Percentiles rank a stretch among this genome's conserved stretches.
Conservation (phyloP, 257 asterid species). For the Agastache rugosa region DNA sequence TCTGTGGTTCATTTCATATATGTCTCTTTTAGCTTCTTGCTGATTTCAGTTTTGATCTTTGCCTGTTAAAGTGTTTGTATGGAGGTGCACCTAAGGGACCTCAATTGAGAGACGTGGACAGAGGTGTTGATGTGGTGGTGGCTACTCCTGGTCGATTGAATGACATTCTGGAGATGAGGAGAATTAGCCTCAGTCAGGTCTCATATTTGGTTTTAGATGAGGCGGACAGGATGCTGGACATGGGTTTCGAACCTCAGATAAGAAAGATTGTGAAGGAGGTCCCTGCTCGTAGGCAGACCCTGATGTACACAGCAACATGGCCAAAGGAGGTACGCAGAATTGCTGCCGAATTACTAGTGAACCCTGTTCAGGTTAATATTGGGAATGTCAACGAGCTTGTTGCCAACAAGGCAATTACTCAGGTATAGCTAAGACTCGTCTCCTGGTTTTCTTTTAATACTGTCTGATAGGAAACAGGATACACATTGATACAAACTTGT, state of each 20-base stretch:
- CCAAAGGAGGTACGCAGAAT: slow-evolving; percentile 98
- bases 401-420: slow-evolving; percentile 97
- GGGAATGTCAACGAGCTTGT: slow-evolving; percentile 92
- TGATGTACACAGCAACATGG: slow-evolving; percentile 99
- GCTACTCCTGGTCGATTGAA: slow-evolving; percentile 99
- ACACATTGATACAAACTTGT: neutral
- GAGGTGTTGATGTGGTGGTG: slow-evolving; percentile 94
- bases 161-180: slow-evolving; percentile 93
- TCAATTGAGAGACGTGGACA: slow-evolving; percentile 78
- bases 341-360: slow-evolving; percentile 83
- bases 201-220: slow-evolving; percentile 96
- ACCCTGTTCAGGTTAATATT: slow-evolving; percentile 95
- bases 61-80: slow-evolving; percentile 67
- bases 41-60: slow-evolving; percentile 37
- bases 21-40: slow-evolving; percentile 14
- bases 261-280: slow-evolving; percentile 96
- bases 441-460: slow-evolving; percentile 11
- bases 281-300: slow-evolving; percentile 86
- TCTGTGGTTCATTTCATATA: neutral
- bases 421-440: slow-evolving; percentile 49
- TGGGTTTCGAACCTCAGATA: slow-evolving; percentile 99
- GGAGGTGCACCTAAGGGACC: slow-evolving; percentile 96
- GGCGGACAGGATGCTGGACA: slow-evolving; percentile 99
- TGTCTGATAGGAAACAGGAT: neutral
- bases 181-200: slow-evolving; percentile 85